Evolutionary conservation across 2,329 filamentous ascomycete genomes (phyloP).

Genomic region (Talaromyces sp.): DNA sequence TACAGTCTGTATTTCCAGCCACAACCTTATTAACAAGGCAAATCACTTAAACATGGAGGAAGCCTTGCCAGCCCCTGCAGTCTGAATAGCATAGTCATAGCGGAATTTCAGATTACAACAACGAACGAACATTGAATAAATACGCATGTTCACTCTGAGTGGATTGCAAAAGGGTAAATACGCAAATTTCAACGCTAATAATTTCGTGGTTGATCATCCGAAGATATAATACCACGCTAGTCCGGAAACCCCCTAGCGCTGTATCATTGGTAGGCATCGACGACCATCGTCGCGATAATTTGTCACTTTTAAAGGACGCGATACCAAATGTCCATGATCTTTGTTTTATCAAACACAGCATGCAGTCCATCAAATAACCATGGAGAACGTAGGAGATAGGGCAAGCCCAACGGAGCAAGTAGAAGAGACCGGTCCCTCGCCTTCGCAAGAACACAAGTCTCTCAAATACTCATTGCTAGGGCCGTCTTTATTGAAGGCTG

Average conservation of each 20-base stretch:
- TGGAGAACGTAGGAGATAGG: constrained; percentile 5
- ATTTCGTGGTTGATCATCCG: not conserved
- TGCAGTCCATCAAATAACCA: not conserved
- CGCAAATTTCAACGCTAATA: not conserved
- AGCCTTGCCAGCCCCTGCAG: no score
- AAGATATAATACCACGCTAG: not conserved
- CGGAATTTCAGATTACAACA: no score
- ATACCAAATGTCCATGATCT: not conserved
- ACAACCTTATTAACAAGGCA: no score
- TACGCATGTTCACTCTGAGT: no score
- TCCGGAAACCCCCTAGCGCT: not conserved
- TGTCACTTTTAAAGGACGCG: not conserved
- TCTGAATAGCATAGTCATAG: no score
- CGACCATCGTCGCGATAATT: not conserved
- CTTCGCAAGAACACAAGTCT: constrained; percentile 48
- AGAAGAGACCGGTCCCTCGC: not conserved
- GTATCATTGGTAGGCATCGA: not conserved
- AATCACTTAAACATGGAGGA: no score
- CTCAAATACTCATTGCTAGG: constrained; percentile 88
- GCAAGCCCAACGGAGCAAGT: not conserved
- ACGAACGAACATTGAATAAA: no score
- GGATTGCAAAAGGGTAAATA: not conserved
- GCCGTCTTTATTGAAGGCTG: constrained; percentile 87
- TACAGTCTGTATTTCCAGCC: no score
- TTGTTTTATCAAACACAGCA: not conserved